Base-by-base conservation (phyloP, 2,329 filamentous ascomycete genomes). In the Monosporascus sp. region DNA sequence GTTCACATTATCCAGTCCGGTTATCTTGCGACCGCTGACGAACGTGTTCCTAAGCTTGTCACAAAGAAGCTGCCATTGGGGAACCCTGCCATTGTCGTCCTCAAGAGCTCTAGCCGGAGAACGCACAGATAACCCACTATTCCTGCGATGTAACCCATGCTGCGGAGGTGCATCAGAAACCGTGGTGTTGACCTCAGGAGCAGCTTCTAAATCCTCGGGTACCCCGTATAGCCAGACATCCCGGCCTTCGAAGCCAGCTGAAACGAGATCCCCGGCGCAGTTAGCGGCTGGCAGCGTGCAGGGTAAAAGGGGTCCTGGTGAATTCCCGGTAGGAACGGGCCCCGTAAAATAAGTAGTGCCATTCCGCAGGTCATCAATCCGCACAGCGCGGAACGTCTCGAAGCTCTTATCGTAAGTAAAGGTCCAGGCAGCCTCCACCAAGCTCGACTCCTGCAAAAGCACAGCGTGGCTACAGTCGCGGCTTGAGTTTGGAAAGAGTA, bases 171-270 rank as follows among this genome's bases (percentile, higher is more conserved):
- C 53, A 50, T 73, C 70, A 31, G 61, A 63, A 18, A 58, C 57
- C 1, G 60, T 52, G n/a, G 65, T 63, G 36, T 64, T 64, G 15
- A 59, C 54, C 27, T 81, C 78, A 2, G 81, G 76, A 20, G 81
- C 70, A 22, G 84, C 79, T 64, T 89, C 87, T 20, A 91, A 72
- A 60, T 88, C 83, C 62, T 87, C 83, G 1, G 89, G 89, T 27
- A 93, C 74, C 25, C 89, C 89, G 67, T 93, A 93, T 2, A 93
- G 70, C 87, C 88, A 93, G 5, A 94, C 73, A 24, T 89, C 83
- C 52, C 81, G 85, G 15, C 82, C 83, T 54, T 87, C 77, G 59
- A 92, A 92, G 1, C 87, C 88, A 11, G 88, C 81, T 18, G 87
- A 85, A 22, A 90, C 84, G 25, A 93, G 74, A 49, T 90, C 86